Evolutionary conservation across 83 land plant species (phyloP).

Genomic region (Picea engelmannii): DNA sequence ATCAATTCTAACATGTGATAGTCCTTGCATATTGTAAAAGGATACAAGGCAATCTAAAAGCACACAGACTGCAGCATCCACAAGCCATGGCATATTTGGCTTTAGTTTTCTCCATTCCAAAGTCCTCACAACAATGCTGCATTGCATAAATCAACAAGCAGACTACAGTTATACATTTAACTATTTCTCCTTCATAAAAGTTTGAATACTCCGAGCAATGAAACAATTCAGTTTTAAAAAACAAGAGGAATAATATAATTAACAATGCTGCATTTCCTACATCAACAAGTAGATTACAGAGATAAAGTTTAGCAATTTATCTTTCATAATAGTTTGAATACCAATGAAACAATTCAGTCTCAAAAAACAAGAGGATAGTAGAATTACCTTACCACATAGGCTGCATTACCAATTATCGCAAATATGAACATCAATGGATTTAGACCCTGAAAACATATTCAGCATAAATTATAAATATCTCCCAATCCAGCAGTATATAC

Average conservation of each 20-base stretch:
- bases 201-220: not conserved
- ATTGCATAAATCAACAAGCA: not conserved
- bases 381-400: constrained; percentile 81
- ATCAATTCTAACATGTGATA: no score
- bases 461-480: no score
- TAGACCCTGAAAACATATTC: constrained; percentile 56
- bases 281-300: no score
- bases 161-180: no score
- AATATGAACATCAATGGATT: constrained; percentile 85
- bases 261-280: no score
- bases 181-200: not conserved
- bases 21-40: not conserved
- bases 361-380: not conserved
- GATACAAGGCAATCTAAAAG: constrained; percentile 82
- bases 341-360: not conserved
- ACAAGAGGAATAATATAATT: no score
- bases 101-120: constrained; percentile 54
- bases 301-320: no score
- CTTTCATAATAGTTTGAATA: no score
- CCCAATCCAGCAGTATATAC: no score
- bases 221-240: no score
- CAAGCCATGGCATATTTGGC: constrained; percentile 90
- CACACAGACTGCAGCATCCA: constrained; percentile 89
- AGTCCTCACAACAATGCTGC: constrained; percentile 80
- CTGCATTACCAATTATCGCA: constrained; percentile 75